phyloP scores from a whole-genome alignment of 495 filamentous ascomycete species.

The Neurospora africana region DNA sequence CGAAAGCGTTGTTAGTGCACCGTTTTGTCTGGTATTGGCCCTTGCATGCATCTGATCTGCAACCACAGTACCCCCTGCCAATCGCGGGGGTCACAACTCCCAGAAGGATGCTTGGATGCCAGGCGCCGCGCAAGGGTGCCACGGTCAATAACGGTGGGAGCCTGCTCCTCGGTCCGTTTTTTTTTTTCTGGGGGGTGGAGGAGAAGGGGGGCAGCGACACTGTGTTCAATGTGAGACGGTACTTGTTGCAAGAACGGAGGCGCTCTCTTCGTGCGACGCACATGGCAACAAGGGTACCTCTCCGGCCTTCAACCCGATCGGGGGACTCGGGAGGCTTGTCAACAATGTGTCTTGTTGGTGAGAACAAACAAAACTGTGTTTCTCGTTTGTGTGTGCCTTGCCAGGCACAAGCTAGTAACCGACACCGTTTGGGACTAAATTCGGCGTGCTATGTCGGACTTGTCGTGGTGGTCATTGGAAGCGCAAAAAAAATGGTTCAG shows the following conservation, averaged over 20 bases:
- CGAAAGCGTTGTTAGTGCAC: neutral
- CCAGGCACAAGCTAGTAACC: neutral
- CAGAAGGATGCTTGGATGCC: neutral
- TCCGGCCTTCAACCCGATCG: neutral
- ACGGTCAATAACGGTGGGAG: neutral
- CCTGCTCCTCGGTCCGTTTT: neutral
- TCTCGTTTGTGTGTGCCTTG: neutral
- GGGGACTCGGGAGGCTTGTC: neutral
- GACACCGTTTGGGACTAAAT: neutral
- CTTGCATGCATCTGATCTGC: neutral
- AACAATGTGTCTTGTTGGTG: neutral
- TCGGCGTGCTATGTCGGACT: neutral
- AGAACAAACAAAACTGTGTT: neutral
- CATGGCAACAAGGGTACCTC: neutral
- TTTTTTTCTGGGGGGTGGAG: too few species aligned
- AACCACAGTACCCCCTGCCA: too few species aligned
- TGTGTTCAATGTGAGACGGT: neutral
- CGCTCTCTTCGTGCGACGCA: neutral
- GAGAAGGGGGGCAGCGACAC: neutral
- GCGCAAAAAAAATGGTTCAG: neutral
- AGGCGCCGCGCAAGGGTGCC: neutral
- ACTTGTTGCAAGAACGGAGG: neutral
- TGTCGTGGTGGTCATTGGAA: neutral
- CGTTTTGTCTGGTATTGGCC: neutral
- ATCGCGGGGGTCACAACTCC: neutral